Base-by-base conservation (phyloP, 2,329 filamentous ascomycete genomes). In the Neofusicoccum sp. region DNA sequence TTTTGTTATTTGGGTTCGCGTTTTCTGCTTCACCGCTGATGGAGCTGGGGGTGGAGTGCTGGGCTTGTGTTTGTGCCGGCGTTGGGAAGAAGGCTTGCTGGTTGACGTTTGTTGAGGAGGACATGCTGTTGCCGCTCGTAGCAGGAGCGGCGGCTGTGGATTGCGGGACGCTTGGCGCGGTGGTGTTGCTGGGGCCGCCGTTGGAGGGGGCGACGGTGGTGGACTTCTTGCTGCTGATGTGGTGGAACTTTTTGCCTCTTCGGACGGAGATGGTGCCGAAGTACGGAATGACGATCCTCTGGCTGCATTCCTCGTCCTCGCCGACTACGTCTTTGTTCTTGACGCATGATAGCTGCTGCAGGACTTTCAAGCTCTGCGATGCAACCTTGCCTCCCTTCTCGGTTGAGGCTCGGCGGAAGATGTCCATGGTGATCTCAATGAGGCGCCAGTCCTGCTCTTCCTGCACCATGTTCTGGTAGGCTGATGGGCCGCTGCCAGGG, bases 361-460 rank as follows among this genome's bases (percentile, higher is more conserved):
- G 71, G 4, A 77, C 77, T 37, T 74, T 65, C 1, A 75, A 73
- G 12, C 72, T 74, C 62, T 79, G 77, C 3, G 73, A 68, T 1
- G 77, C 77, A 1, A 79, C 76, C 56, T 77, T 77, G 7, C 77
- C 77, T 39, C 76, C 76, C 56, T 76, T 77, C 61, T 78, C 76
- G 16, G 68, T 73, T 0, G 75, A 77, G 4, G 76, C 76, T 8
- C 76, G 74, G 1, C 71, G 72, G 69, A 78, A 78, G 43, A 79
- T 78, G 63, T 77, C 76, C 68, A 78, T 77, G 64, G 73, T 73
- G 22, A 73, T 72, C 61, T 79, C 76, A 49, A 79, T 75, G 9
- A 77, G 67, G 33, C 71, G 70, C 41, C 76, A 69, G 61, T 78
- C 76, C 33, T 65, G 61, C 66, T 77, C 76, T 39, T 73, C 66